A percentile compares a stretch with the other conserved stretches of the same genome.
phyloP scores from a whole-genome alignment of 352 stramenopile species.

The Pythium aphanidermatum region DNA sequence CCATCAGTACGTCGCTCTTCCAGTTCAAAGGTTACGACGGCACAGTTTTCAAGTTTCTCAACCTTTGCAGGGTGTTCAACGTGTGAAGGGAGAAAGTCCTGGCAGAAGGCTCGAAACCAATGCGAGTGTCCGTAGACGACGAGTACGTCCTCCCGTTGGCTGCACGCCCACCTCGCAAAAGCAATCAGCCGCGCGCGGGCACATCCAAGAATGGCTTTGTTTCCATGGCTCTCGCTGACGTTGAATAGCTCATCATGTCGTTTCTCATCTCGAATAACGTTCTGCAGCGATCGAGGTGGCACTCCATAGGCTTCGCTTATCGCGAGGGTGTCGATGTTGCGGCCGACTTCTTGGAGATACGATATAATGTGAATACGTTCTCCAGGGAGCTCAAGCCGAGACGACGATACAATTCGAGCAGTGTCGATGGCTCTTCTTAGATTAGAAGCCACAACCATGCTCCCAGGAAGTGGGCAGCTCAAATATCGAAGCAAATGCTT shows the following conservation, averaged over 20 bases:
- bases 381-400: constrained; percentile 35
- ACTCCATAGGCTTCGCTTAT: constrained; percentile 48
- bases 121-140: constrained; percentile 84
- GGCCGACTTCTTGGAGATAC: constrained; percentile 77
- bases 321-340: constrained; percentile 83
- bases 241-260: constrained; percentile 65
- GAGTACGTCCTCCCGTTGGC: constrained; percentile 47
- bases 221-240: constrained; percentile 67
- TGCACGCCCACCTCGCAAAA: constrained; percentile 68
- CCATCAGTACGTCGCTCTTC: constrained; percentile 26
- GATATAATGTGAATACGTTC: constrained; percentile 81
- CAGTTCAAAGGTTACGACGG: constrained; percentile 64
- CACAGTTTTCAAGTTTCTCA: constrained; percentile 74
- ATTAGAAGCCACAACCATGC: constrained; percentile 68
- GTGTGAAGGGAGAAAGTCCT: constrained; percentile 57
- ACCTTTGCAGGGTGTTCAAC: constrained; percentile 38
- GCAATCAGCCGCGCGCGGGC: constrained; percentile 46
- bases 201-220: constrained; percentile 65
- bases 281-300: constrained; percentile 24
- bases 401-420: constrained; percentile 62
- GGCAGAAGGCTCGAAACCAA: constrained; percentile 82
- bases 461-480: constrained; percentile 34
- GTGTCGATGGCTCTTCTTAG: constrained; percentile 75
- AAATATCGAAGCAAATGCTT: constrained; percentile 39
- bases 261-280: constrained; percentile 32